Evolutionary conservation across 495 filamentous ascomycete genomes (phyloP), one percentile per base, ranked within the genome.

Genomic region (Aspergillus kassunensis): DNA sequence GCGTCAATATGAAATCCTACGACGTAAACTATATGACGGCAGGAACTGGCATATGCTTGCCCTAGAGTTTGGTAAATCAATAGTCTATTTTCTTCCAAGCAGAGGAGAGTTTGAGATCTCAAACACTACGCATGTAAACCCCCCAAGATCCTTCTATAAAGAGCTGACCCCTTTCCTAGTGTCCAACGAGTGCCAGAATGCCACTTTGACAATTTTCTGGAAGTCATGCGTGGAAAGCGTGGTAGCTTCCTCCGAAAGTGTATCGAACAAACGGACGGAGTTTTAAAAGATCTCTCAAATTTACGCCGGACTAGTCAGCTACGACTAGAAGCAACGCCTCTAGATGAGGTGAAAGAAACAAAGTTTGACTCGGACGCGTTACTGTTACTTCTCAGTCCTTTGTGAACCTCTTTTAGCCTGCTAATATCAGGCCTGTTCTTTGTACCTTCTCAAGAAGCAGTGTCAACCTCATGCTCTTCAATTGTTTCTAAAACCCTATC

Each of bases 71-170:
- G 37, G 37, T 41, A 41, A 41, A 41, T 41, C 37, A 41, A 41
- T 41, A 23, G 37, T 41, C 37, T 41, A 41, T 41, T 41, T 41
- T 41, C 37, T 41, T 41, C 37, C 37, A 41, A 41, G 37, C 37
- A 21, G 18, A 13, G 37, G 37, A 23, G 37, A 41, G 37, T 41
- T 41, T 41, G 37, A 41, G 37, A 41, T 41, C 37, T 41, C 18
- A 41, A 41, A 41, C 20, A 41, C 37, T 23, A 41, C 16, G 18
- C 20, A 41, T 41, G 37, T 41, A 41, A 23, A 41, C 24, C 37
- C 37, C 9, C 19, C 37, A 24, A 23, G 37, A 41, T 41, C 37
- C 18, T 41, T 8, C 37, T 41, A 23, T 41, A 41, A 41, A 41
- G 13, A 41, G 37, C 37, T 41, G 18, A 41, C 37, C 18, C 13